These are phyloP conservation scores for Oidiodendron maius DNA, from an alignment of 495 filamentous ascomycete species.

Conservation along the genomic window DNA sequence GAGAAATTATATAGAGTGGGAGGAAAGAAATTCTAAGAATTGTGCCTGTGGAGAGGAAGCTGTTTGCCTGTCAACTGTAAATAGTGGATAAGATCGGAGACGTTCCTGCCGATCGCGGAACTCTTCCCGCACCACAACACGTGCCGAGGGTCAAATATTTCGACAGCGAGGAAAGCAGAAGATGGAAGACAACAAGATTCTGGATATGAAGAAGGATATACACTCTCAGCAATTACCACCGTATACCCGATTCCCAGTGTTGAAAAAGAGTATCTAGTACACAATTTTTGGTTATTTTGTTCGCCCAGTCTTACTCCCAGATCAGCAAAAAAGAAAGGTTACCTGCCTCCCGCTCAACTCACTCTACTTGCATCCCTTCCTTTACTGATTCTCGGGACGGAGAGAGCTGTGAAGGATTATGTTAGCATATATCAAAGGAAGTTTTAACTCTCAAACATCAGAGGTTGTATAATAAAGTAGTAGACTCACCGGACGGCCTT, in stretches of 20 bases:
- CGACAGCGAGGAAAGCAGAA: too few species aligned
- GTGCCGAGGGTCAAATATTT: too few species aligned
- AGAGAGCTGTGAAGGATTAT: conserved; percentile 50
- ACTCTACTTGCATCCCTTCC: too few species aligned
- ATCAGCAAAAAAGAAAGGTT: too few species aligned
- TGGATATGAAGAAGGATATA: conserved; percentile 8
- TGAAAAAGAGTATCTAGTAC: conserved; percentile 22
- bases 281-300: too few species aligned
- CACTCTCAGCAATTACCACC: conserved; percentile 23
- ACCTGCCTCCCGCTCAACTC: conserved; percentile 7
- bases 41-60: neutral
- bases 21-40: neutral
- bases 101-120: conserved; percentile 13
- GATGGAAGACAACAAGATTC: too few species aligned
- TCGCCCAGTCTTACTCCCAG: conserved; percentile 14
- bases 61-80: neutral
- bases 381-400: conserved; percentile 86
- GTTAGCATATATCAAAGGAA: conserved; percentile 18
- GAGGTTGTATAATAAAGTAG: too few species aligned
- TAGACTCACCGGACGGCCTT: conserved; percentile 84
- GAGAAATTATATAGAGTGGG: neutral
- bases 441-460: neutral
- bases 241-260: conserved; percentile 15
- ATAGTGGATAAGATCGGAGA: conserved; percentile 6
- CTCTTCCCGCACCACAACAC: conserved; percentile 1